phyloP scores from a whole-genome alignment of 129 eudicot genomes.

The Helianthus annuus region DNA sequence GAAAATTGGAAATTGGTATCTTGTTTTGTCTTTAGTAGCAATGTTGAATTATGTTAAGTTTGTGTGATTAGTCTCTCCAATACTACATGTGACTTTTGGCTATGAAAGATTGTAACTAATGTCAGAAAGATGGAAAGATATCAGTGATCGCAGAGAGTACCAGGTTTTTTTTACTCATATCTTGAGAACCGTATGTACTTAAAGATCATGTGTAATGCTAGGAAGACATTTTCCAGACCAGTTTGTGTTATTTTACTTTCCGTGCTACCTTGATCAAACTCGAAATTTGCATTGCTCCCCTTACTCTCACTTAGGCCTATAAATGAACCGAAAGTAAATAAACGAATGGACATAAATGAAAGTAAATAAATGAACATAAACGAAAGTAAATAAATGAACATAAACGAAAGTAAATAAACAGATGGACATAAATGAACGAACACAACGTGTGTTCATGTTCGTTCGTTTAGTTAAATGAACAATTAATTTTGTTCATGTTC shows the following conservation, averaged over 20 bases:
- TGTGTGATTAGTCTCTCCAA: background rate
- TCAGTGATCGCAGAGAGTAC: background rate
- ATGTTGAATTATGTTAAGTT: background rate
- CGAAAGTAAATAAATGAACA: no score
- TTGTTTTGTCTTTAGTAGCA: conserved; percentile 16
- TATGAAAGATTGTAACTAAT: background rate
- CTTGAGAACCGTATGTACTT: conserved; percentile 4
- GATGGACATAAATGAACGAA: no score
- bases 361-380: no score
- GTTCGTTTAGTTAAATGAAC: no score
- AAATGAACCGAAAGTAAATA: no score
- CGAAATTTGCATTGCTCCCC: background rate
- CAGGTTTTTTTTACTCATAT: background rate
- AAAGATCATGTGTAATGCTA: background rate
- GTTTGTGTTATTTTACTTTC: background rate
- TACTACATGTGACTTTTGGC: conserved; percentile 3
- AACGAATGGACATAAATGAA: no score
- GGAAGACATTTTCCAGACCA: conserved; percentile 11
- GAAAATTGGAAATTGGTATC: background rate
- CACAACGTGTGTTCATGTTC: no score
- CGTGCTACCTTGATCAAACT: conserved; percentile 18
- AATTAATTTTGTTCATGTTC: no score
- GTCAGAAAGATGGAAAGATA: conserved; percentile 9
- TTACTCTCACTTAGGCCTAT: no score
- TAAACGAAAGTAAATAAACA: no score